These are phyloP conservation scores for Kluyveromyces dobzhanskii DNA, from an alignment of 805 yeast genomes.

Conservation along the genomic window DNA sequence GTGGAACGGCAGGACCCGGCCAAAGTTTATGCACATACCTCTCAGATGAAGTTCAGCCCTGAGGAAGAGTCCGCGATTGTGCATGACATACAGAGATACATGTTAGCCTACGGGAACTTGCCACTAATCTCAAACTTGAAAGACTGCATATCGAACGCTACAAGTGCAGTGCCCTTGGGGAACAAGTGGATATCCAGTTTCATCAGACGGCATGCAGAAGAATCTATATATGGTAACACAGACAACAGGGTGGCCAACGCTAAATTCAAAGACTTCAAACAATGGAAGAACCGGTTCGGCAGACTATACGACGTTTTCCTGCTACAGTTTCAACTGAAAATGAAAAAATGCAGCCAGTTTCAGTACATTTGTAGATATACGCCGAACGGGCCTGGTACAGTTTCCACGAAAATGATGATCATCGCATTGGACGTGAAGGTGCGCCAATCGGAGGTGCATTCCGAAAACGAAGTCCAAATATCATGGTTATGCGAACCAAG, in stretches of 20 bases:
- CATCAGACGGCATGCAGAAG: constrained; percentile 15
- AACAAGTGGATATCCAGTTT: constrained; percentile 21
- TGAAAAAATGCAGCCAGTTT: constrained; percentile 3
- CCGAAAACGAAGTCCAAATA: neutral
- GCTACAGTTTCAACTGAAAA: constrained; percentile 11
- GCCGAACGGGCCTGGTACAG: neutral
- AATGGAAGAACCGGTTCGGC: constrained; percentile 13
- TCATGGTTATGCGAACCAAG: constrained; percentile 1
- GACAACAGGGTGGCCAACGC: constrained; percentile 7
- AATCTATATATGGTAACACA: constrained; percentile 15
- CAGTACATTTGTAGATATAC: constrained; percentile 1
- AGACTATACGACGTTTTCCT: constrained; percentile 17
- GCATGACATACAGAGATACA: constrained; percentile 10
- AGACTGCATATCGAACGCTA: constrained; percentile 8
- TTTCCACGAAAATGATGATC: neutral
- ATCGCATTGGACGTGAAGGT: neutral
- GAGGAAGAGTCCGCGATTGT: constrained; percentile 14
- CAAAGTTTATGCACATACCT: constrained; percentile 10
- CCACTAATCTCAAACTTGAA: constrained; percentile 12
- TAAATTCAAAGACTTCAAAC: constrained; percentile 11
- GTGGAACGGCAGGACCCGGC: neutral
- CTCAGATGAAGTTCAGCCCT: constrained; percentile 21
- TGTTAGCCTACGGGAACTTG: constrained; percentile 17
- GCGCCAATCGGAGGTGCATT: neutral
- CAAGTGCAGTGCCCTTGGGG: constrained; percentile 9